Evolutionary conservation across 306 rosid species (phyloP), one percentile per base, ranked within the genome.

Genomic region (Benincasa hispida): DNA sequence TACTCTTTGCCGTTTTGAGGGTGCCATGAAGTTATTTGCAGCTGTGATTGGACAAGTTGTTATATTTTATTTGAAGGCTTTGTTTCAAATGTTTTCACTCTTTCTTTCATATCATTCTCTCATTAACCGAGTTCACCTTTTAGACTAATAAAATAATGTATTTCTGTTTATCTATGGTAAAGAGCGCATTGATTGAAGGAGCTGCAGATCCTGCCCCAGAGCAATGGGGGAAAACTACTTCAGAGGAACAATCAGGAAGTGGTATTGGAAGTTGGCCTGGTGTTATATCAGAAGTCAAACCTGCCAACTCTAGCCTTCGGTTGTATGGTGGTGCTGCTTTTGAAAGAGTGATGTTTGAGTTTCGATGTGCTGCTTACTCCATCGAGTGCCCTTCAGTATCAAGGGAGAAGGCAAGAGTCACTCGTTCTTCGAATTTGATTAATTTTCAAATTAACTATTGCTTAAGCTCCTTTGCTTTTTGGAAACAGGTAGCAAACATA

Each of bases 161-260:
- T 73, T 45, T n/a, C 78, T 77, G 7, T 81, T 80, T 57, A 65
- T 57, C 17, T 73, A 63, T 81, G 81, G 32, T 79, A 54, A 61
- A 94, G 98, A 90, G 92, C 67, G 89, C 89, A 30, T 85, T 94
- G 85, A 90, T 94, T 78, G 98, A 94, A 73, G 98, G 98, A 77
- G 97, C 98, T 80, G 95, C 97, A 45, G 97, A 94, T 80, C 97
- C 98, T 85, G 87, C 90, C 82, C 98, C 98, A 22, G 98, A 91
- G 88, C 97, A 87, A 80, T 94, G 96, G 98, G 98, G 97, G 30
- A 94, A 88, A 84, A 87, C 97, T 72, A 87, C 98, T 24, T 77
- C 77, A 39, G 97, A 93, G 84, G 97, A 93, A 85, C 92, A 86
- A 78, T 91, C 89, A 59, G 88, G 89, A 63, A 91, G 93, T 82